Conservation (phyloP, 129 eudicot species). For the Flaveria bidentis region DNA sequence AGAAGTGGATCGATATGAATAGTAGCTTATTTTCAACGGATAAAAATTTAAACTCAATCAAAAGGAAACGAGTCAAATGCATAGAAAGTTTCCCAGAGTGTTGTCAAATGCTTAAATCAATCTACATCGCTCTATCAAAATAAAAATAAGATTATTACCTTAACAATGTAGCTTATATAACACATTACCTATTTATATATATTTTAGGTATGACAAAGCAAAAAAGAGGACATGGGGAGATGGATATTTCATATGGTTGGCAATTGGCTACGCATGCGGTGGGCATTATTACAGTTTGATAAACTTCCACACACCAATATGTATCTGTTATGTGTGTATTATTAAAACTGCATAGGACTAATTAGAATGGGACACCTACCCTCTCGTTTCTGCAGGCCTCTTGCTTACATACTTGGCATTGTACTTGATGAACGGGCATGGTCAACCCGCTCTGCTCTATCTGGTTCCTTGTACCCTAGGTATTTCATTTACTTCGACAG, state of each 20-base stretch:
- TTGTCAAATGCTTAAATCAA: background rate
- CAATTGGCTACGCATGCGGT: constrained; percentile 86
- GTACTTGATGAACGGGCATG: constrained; percentile 90
- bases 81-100: background rate
- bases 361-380: background rate
- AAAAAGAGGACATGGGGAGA: constrained; percentile 48
- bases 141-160: background rate
- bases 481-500: constrained; percentile 23
- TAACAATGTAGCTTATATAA: background rate
- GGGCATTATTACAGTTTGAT: constrained; percentile 36
- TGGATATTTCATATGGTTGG: constrained; percentile 82
- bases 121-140: background rate
- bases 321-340: background rate
- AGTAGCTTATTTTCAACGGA: background rate
- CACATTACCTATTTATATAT: constrained; percentile 10
- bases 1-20: background rate
- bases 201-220: constrained; percentile 75
- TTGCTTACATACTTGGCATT: constrained; percentile 61
- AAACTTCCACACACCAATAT: constrained; percentile 8
- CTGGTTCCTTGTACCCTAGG: constrained; percentile 95
- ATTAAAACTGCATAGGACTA: background rate
- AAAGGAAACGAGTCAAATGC: background rate
- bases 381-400: constrained; percentile 50
- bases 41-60: background rate
- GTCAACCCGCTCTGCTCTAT: constrained; percentile 95